Evolutionary conservation across 768 basidiomycete species (phyloP), one percentile per base, ranked within the genome.

Genomic region (Multifurca ochricompacta): DNA sequence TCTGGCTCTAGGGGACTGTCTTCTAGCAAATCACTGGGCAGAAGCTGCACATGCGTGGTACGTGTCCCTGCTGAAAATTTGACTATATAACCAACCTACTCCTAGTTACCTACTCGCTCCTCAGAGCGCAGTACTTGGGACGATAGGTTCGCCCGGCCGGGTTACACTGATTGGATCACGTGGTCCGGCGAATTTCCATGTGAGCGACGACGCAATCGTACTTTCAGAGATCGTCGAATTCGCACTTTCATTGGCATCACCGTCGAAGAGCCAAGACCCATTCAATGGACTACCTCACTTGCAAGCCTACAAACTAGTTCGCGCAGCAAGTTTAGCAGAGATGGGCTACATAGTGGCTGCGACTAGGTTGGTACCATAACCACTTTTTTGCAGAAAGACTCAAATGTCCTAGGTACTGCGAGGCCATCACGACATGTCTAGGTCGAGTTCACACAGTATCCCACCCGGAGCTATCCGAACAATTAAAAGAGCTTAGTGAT

Each of bases 11-110:
- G 95, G 93, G 35, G 91, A 95, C 65, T 82, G 80, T 59, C 74
- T 99, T n/a, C 66, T 73, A 13, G 72, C 79, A 4, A 82, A 85
- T 60, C 77, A 85, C 31, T 82, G 88, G 71, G 69, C 80, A 8
- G 86, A 93, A 61, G 92, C 93, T 16, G 91, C 92, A 21, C 94
- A 98, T 73, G 81, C 75, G 54, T 99, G 96, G 95, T 97, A 64
- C 59, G 84, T 71, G 10, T 30, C 23, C 34, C 21, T 28, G 6
- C 27, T 40, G n/a, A 18, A 6, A 56, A n/a, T 30, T 35, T 36
- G 9, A 41, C 23, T 11, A 37, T 13, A 1, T 25, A 21, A n/a
- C 25, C 21, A 51, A 52, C 45, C 54, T 10, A 46, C 43, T 56
- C 37, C 53, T 60, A 95, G 91, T 65, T 92, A 94, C 65, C 73